These are phyloP conservation scores for Fragosphaeria purpurea DNA, from an alignment of 2,329 filamentous ascomycete genomes.

Conservation along the genomic window DNA sequence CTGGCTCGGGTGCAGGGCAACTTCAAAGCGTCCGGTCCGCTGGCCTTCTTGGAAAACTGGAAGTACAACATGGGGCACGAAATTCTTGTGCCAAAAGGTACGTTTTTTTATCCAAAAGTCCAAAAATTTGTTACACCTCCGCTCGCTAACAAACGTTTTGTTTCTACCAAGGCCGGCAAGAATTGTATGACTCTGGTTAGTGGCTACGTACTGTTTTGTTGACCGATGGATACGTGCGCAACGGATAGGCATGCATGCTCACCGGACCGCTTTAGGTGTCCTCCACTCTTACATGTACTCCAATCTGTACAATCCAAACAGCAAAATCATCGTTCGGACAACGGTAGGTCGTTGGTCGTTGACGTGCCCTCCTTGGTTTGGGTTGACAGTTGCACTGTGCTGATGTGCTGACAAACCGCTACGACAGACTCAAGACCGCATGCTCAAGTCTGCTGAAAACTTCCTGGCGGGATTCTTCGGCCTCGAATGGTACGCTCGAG, in stretches of 20 bases:
- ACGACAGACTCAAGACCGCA: slow-evolving; percentile 56
- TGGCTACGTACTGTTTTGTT: too few relatives aligned
- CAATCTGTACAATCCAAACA: slow-evolving; percentile 59
- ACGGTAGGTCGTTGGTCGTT: slow-evolving; percentile 32
- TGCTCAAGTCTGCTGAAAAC: slow-evolving; percentile 68
- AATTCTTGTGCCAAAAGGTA: slow-evolving; percentile 58
- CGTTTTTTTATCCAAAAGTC: background rate
- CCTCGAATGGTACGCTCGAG: slow-evolving; percentile 46
- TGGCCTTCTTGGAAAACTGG: slow-evolving; percentile 62
- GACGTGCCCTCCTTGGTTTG: too few relatives aligned
- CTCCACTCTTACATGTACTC: slow-evolving; percentile 66
- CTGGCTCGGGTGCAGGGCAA: slow-evolving; percentile 43
- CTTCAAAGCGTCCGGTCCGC: slow-evolving; percentile 44
- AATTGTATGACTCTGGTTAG: slow-evolving; percentile 55
- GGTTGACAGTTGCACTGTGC: background rate
- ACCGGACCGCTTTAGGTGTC: slow-evolving; percentile 33
- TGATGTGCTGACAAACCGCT: too few relatives aligned
- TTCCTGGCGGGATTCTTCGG: slow-evolving; percentile 74
- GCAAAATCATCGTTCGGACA: slow-evolving; percentile 63
- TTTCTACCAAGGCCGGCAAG: slow-evolving; percentile 43
- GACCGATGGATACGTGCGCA: slow-evolving; percentile 1
- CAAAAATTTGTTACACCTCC: too few relatives aligned
- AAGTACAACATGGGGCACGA: slow-evolving; percentile 58
- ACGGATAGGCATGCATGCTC: background rate
- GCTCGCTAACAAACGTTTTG: too few relatives aligned